A percentile compares a stretch with the other conserved stretches of the same genome.
phyloP scores from a whole-genome alignment of 768 basidiomycete genomes.

The Coprinellus micaceus region DNA sequence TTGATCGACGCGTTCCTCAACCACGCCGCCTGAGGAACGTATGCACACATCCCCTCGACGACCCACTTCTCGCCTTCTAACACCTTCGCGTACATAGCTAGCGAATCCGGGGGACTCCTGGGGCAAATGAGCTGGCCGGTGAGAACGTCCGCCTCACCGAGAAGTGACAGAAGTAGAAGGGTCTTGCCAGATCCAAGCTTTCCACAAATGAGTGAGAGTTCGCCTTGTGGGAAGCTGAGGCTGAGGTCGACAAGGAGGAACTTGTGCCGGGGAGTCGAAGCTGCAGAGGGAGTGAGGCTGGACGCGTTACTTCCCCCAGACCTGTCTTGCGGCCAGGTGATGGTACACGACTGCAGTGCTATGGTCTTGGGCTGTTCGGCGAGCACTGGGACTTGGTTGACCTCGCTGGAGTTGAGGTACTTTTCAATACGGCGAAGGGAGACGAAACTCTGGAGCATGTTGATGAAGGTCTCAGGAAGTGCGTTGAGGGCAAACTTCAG shows the following conservation, averaged over 20 bases:
- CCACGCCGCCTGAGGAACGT: slow-evolving; percentile 76
- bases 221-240: slow-evolving; percentile 72
- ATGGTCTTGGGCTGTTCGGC: slow-evolving; percentile 56
- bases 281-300: slow-evolving; percentile 47
- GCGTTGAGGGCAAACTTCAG: slow-evolving; percentile 86
- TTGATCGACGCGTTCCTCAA: slow-evolving; percentile 63
- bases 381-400: slow-evolving; percentile 57
- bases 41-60: slow-evolving; percentile 75
- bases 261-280: slow-evolving; percentile 71
- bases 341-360: slow-evolving; percentile 77
- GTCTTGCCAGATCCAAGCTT: slow-evolving; percentile 91
- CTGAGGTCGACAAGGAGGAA: slow-evolving; percentile 80
- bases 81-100: slow-evolving; percentile 55
- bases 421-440: slow-evolving; percentile 89
- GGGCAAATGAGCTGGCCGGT: slow-evolving; percentile 81
- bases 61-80: slow-evolving; percentile 64
- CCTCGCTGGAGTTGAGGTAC: slow-evolving; percentile 75
- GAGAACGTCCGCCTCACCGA: slow-evolving; percentile 86
- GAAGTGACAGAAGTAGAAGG: slow-evolving; percentile 72
- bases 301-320: slow-evolving; percentile 36
- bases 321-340: slow-evolving; percentile 88
- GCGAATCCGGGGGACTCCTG: slow-evolving; percentile 75
- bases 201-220: slow-evolving; percentile 82
- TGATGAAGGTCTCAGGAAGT: slow-evolving; percentile 88
- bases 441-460: slow-evolving; percentile 81